Evolutionary conservation across 768 basidiomycete species (phyloP).

Genomic region (Xerocomus brunneocitrinus): DNA sequence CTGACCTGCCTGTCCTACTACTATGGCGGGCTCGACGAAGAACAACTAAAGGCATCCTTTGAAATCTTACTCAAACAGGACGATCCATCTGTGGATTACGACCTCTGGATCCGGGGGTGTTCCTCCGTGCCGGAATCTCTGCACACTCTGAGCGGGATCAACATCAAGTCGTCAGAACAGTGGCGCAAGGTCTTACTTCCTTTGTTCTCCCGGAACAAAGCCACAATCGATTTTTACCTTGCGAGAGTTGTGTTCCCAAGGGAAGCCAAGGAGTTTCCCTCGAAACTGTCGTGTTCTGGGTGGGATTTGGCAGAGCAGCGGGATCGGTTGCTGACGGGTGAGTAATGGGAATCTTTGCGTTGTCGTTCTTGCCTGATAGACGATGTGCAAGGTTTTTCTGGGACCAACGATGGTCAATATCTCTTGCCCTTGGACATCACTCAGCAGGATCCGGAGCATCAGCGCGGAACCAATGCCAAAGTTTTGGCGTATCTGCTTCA

Average conservation of each 20-base stretch:
- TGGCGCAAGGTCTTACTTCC: constrained; percentile 10
- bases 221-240: constrained; percentile 25
- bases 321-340: constrained; percentile 18
- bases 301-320: constrained; percentile 27
- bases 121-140: constrained; percentile 15
- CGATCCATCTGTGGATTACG: constrained; percentile 18
- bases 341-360: neutral
- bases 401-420: constrained; percentile 26
- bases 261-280: constrained; percentile 19
- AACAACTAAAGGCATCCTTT: constrained; percentile 18
- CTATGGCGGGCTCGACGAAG: constrained; percentile 20
- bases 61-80: constrained; percentile 16
- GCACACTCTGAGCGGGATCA: constrained; percentile 17
- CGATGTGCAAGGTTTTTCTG: constrained; percentile 17
- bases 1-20: constrained; percentile 20
- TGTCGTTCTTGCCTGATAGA: neutral
- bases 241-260: constrained; percentile 25
- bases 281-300: constrained; percentile 21
- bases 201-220: constrained; percentile 16
- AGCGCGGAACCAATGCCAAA: constrained; percentile 13
- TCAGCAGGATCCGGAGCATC: constrained; percentile 18
- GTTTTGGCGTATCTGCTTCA: constrained; percentile 21
- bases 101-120: constrained; percentile 17
- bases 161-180: constrained; percentile 23
- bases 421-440: constrained; percentile 27